These are phyloP conservation scores for Yarrowia hollandica DNA, from an alignment of 805 yeast species.

Conservation along the genomic window DNA sequence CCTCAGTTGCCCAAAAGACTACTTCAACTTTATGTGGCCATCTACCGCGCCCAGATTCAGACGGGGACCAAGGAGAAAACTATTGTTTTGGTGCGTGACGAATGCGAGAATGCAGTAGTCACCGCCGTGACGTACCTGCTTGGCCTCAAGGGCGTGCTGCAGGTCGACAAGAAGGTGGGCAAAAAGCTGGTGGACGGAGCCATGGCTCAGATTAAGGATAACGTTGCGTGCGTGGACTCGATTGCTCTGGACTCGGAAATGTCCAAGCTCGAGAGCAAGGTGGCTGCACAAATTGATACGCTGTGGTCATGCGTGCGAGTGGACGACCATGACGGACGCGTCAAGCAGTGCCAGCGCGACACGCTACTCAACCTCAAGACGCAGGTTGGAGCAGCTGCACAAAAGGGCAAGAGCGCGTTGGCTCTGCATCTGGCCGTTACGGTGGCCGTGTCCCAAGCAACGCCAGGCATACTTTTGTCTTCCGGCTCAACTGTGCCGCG, in stretches of 20 bases:
- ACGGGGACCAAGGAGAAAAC: constrained; percentile 14
- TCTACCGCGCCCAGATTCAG: neutral
- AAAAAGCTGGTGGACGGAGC: constrained; percentile 26
- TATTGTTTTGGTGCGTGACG: neutral
- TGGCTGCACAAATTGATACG: constrained; percentile 5
- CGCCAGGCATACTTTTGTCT: constrained; percentile 11
- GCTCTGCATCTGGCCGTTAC: constrained; percentile 24
- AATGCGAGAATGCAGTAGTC: constrained; percentile 8
- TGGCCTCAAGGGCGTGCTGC: constrained; percentile 10
- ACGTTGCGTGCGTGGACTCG: constrained; percentile 18
- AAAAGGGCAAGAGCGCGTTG: constrained; percentile 25
- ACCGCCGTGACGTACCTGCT: constrained; percentile 2
- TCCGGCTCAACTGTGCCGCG: constrained; percentile 26
- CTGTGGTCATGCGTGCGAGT: constrained; percentile 19
- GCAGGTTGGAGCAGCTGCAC: constrained; percentile 15
- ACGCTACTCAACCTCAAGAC: constrained; percentile 14
- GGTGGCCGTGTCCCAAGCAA: constrained; percentile 21
- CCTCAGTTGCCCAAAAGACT: constrained; percentile 19
- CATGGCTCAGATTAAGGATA: constrained; percentile 25
- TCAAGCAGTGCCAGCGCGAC: constrained; percentile 2
- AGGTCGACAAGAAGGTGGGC: constrained; percentile 24
- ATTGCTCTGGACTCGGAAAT: constrained; percentile 27
- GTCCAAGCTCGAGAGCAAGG: constrained; percentile 28
- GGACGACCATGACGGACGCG: constrained; percentile 23
- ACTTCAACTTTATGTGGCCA: constrained; percentile 17